phyloP scores from a whole-genome alignment of 257 asterid genomes.

The Ajuga chamaepitys region DNA sequence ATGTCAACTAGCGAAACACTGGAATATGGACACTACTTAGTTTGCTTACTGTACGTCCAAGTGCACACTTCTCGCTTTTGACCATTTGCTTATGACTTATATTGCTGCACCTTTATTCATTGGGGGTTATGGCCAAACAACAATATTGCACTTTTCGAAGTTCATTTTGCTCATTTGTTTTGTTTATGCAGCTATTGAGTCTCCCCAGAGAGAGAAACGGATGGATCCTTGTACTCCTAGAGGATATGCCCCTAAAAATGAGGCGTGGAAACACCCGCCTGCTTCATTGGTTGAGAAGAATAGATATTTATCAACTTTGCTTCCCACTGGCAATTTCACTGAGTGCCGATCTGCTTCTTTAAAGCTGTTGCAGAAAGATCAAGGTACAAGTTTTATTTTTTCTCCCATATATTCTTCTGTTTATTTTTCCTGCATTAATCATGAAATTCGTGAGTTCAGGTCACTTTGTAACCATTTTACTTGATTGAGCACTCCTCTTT shows the following conservation, averaged over 20 bases:
- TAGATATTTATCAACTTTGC: constrained; percentile 39
- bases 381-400: constrained; percentile 43
- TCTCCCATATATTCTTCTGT: neutral
- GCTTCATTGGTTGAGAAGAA: constrained; percentile 35
- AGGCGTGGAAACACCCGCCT: constrained; percentile 39
- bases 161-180: constrained; percentile 1
- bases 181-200: constrained; percentile 47
- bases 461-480: neutral
- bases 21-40: neutral
- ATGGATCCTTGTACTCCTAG: constrained; percentile 89
- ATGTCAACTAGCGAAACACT: neutral
- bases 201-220: constrained; percentile 37
- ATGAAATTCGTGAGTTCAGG: neutral
- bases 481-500: neutral
- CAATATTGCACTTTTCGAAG: neutral
- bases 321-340: constrained; percentile 85
- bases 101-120: neutral
- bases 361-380: constrained; percentile 67
- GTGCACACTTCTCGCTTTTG: too few species aligned
- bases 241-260: constrained; percentile 54
- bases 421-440: neutral
- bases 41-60: too few species aligned
- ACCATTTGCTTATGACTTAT: neutral
- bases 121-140: neutral
- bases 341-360: constrained; percentile 84